Evolutionary conservation across 2,329 filamentous ascomycete genomes (phyloP), one percentile per base, ranked within the genome.

Genomic region (Colletotrichum sp.): DNA sequence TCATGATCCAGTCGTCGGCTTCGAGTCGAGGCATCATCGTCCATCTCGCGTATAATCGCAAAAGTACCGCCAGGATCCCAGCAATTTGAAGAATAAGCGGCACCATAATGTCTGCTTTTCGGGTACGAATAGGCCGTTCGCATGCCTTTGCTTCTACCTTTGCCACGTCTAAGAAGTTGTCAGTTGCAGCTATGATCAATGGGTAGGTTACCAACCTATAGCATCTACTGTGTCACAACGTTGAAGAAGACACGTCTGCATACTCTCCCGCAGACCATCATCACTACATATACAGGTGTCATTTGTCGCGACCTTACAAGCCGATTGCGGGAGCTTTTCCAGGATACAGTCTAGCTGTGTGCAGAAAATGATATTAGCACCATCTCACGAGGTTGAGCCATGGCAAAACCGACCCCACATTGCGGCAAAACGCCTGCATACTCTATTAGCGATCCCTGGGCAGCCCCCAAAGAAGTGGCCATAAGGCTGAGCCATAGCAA

Each of bases 1-100:
- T 76, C 79, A 86, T 83, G 24, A 86, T 78, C 76, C 84, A 86
- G 77, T 87, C 86, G 63, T 87, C 86, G 5, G 82, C 18, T 30
- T 82, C 83, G 28, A 84, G 81, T 7, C 79, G 74, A 10, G 79
- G 77, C 8, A 80, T 75, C 7, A 80, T 82, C 48, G 74, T 79
- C 82, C 83, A 84, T 18, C 85, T 79, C 21, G 81, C 81, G 62
- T 81, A 86, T 6, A 87, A 72, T 18, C 86, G 81, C 24, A 86
- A 61, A 30, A 82, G 79, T 6, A 86, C 81, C 32, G 79, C 81
- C 3, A 83, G 7, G 24, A 84, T 78, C 0, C 84, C 85, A 38
- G 83, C 77, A 3, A 82, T 73, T 66, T 87, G 83, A 52, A 85
- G 78, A 3, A 81, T 77, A 18, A 87, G 79, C 2, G 85, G 77